Evolutionary conservation across 163 green algal species (phyloP).

Genomic region (Scenedesmus sp.): DNA sequence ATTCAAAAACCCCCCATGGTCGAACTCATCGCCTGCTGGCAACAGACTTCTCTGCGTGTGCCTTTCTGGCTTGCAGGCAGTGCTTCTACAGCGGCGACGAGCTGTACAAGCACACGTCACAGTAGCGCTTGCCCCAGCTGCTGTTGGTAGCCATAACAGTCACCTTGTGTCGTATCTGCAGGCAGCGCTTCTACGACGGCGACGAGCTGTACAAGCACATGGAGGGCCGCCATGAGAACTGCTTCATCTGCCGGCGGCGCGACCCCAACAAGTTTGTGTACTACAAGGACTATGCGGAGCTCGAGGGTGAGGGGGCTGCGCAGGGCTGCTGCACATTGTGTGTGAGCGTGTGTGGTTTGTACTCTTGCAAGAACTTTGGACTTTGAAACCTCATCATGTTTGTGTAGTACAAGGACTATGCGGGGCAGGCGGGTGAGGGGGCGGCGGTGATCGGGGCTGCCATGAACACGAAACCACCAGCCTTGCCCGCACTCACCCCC

Average conservation of each 20-base stretch:
- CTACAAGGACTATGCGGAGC: slow-evolving; percentile 91
- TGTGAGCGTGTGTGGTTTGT: slow-evolving; percentile 24
- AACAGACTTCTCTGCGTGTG: not conserved
- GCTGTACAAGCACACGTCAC: no score
- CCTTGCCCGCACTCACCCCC: no score
- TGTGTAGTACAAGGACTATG: slow-evolving; percentile 95
- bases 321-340: no score
- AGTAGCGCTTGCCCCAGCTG: no score
- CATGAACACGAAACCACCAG: no score
- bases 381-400: no score
- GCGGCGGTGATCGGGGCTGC: no score
- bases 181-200: slow-evolving; percentile 89
- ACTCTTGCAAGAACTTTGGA: no score
- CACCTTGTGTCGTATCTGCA: slow-evolving; percentile 76
- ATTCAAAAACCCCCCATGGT: no score
- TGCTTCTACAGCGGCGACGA: slow-evolving; percentile 93
- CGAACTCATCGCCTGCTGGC: no score
- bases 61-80: slow-evolving; percentile 79
- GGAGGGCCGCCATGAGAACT: slow-evolving; percentile 90
- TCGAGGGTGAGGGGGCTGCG: slow-evolving; percentile 85
- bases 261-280: slow-evolving; percentile 89
- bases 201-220: slow-evolving; percentile 95
- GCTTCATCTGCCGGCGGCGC: slow-evolving; percentile 89
- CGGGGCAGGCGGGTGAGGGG: slow-evolving; percentile 85
- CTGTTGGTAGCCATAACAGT: no score